Percentiles rank a stretch among this genome's conserved stretches.
phyloP scores from a whole-genome alignment of 2,329 filamentous ascomycete genomes.

The Fusarium setosum region DNA sequence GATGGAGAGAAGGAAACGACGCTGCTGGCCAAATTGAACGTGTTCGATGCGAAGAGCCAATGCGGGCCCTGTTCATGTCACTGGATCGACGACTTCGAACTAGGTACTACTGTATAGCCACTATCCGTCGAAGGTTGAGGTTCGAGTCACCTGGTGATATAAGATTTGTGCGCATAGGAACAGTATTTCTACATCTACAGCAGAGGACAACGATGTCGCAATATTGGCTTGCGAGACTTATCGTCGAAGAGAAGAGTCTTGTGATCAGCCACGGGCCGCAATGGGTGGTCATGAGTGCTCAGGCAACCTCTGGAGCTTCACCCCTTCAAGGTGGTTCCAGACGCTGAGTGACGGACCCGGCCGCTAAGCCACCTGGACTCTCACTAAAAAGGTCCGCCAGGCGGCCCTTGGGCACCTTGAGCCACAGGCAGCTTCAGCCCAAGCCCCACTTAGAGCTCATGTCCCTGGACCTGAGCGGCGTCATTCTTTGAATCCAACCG shows the following conservation, averaged over 20 bases:
- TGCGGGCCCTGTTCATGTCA: conserved; percentile 60
- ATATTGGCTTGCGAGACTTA: neutral
- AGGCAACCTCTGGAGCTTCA: neutral
- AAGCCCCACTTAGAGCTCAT: conserved; percentile 9
- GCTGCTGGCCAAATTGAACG: conserved; percentile 57
- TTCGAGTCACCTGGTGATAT: conserved; percentile 14
- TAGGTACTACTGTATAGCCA: conserved; percentile 17
- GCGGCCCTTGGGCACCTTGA: neutral
- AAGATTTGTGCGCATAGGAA: no score
- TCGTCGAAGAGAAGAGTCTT: neutral
- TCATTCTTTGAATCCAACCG: conserved; percentile 21
- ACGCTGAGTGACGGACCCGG: neutral
- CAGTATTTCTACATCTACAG: no score
- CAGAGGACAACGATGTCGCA: neutral
- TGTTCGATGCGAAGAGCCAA: conserved; percentile 55
- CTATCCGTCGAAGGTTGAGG: conserved; percentile 4
- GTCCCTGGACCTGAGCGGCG: neutral
- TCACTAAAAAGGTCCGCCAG: neutral
- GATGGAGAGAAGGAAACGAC: conserved; percentile 39
- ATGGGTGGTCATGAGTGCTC: neutral
- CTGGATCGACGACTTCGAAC: conserved; percentile 47
- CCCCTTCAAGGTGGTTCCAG: neutral
- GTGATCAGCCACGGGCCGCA: conserved; percentile 12
- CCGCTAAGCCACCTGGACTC: neutral
- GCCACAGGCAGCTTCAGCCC: neutral